Evolutionary conservation across 1,284 basidiomycete genomes (phyloP).

Genomic region (Pseudozyma thailandica): DNA sequence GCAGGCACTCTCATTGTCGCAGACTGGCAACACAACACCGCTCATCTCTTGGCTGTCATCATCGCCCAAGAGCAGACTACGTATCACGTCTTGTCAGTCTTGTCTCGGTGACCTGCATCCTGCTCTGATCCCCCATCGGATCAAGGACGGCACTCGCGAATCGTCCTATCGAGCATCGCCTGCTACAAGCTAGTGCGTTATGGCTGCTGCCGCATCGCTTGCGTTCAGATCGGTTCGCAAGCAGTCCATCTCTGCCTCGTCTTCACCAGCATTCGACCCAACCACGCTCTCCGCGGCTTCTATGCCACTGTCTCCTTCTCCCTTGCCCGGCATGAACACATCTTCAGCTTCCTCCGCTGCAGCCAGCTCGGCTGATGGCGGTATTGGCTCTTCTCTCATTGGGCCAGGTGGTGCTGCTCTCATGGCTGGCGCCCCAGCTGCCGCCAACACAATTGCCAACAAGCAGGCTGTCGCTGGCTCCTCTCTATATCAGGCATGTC

Average conservation of each 20-base stretch:
- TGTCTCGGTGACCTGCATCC: neutral
- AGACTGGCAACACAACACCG: too few species aligned
- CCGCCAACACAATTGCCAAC: slow-evolving; percentile 62
- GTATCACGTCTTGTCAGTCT: neutral
- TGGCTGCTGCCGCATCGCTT: slow-evolving; percentile 47
- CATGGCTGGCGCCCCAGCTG: slow-evolving; percentile 56
- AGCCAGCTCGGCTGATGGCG: slow-evolving; percentile 51
- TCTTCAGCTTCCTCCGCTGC: slow-evolving; percentile 20
- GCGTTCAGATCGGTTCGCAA: slow-evolving; percentile 47
- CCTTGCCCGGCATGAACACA: slow-evolving; percentile 29
- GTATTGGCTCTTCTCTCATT: slow-evolving; percentile 52
- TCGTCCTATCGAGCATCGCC: slow-evolving; percentile 5
- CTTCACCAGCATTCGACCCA: slow-evolving; percentile 37
- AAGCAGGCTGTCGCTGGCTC: slow-evolving; percentile 61
- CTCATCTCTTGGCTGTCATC: too few species aligned
- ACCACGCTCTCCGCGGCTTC: slow-evolving; percentile 28
- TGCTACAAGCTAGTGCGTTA: neutral
- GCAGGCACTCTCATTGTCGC: neutral
- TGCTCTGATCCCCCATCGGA: slow-evolving; percentile 4
- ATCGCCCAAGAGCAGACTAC: too few species aligned
- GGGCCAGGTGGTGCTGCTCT: slow-evolving; percentile 53
- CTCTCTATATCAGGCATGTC: slow-evolving; percentile 69
- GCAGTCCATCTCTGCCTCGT: slow-evolving; percentile 39
- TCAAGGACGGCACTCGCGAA: slow-evolving; percentile 2
- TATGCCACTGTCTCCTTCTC: slow-evolving; percentile 35